Evolutionary conservation across 2,329 filamentous ascomycete genomes (phyloP).

Genomic region (Teratosphaeria zuluensis): DNA sequence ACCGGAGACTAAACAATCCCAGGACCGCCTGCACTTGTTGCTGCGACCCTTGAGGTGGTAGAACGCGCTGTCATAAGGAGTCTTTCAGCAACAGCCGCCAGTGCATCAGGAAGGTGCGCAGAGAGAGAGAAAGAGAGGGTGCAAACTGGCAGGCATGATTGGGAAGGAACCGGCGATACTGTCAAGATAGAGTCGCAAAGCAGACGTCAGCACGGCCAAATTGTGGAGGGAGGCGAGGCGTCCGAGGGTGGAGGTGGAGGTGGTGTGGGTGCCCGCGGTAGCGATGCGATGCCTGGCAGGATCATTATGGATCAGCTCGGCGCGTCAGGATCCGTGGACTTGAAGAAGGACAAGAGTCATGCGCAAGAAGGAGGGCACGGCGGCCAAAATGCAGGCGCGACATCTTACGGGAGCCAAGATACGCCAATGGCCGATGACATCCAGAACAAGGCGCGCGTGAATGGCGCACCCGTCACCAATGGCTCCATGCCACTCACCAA

Average conservation of each 20-base stretch:
- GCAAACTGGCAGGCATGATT: slow-evolving; percentile 10
- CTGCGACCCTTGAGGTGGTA: not conserved
- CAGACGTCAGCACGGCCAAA: slow-evolving; percentile 7
- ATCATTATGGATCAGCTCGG: slow-evolving; percentile 39
- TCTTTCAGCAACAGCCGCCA: not conserved
- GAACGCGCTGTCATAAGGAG: not conserved
- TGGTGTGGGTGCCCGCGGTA: slow-evolving; percentile 7
- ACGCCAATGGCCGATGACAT: slow-evolving; percentile 1
- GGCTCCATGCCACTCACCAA: slow-evolving; percentile 7
- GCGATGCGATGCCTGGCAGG: slow-evolving; percentile 37
- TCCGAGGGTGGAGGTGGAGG: slow-evolving; percentile 10
- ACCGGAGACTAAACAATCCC: not conserved
- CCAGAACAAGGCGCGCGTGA: slow-evolving; percentile 4
- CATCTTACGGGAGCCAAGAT: slow-evolving; percentile 11
- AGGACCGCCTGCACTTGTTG: not conserved
- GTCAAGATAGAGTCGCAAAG: slow-evolving; percentile 19
- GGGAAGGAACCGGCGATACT: slow-evolving; percentile 4
- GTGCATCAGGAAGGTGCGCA: not conserved
- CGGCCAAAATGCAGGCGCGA: slow-evolving; percentile 6
- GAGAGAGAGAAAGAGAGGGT: not conserved
- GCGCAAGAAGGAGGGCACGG: slow-evolving; percentile 10
- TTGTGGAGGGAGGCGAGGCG: slow-evolving; percentile 9
- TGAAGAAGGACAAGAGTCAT: slow-evolving; percentile 23
- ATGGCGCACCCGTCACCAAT: slow-evolving; percentile 7
- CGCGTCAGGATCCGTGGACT: slow-evolving; percentile 26